Conservation (phyloP, 148 eudicot species). For the Vaccinium myrtillus region DNA sequence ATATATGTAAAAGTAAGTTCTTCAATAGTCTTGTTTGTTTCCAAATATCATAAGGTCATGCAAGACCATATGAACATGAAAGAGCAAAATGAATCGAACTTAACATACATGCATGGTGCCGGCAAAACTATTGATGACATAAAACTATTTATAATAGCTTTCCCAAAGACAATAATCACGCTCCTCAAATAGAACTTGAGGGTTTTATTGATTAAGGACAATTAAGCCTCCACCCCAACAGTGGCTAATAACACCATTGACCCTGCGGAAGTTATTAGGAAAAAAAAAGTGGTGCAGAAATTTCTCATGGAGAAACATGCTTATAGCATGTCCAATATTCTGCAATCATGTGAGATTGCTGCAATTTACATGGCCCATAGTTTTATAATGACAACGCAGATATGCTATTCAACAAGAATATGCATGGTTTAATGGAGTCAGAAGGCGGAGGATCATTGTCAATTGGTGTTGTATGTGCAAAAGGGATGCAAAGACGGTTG, state of each 20-base stretch:
- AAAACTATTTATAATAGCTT: neutral
- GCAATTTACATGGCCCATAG: neutral
- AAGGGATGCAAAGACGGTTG: too few relatives aligned
- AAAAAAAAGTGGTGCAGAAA: neutral
- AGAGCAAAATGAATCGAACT: neutral
- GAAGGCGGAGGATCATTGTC: neutral
- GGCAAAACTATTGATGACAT: neutral
- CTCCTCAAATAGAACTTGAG: neutral
- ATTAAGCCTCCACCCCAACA: neutral
- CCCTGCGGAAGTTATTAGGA: neutral
- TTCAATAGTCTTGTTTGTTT: neutral
- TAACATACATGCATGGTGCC: neutral
- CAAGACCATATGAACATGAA: neutral
- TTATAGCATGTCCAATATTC: neutral
- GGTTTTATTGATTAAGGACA: neutral
- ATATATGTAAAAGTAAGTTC: slow-evolving; percentile 7
- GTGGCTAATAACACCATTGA: neutral
- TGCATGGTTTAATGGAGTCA: neutral
- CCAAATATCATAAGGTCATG: neutral
- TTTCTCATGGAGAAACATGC: neutral
- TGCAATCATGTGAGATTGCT: slow-evolving; percentile 3
- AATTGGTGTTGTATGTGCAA: too few relatives aligned
- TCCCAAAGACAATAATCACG: neutral
- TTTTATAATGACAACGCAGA: neutral
- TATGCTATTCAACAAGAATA: neutral